Evolutionary conservation across 352 stramenopile genomes (phyloP).

Genomic region (Phytopythium chamaehyphon): DNA sequence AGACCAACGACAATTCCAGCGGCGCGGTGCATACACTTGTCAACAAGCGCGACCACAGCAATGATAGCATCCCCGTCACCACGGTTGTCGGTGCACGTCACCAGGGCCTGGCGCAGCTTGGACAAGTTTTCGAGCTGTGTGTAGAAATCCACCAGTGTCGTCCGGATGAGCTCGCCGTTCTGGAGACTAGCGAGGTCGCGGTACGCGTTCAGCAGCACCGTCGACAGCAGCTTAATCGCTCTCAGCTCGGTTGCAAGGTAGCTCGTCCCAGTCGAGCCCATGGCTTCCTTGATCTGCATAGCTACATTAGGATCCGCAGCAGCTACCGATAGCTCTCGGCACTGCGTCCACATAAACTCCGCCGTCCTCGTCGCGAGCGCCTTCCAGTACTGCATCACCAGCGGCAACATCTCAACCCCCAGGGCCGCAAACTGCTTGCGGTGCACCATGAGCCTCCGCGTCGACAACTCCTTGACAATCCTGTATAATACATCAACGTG

Average conservation of each 20-base stretch:
- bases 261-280: conserved; percentile 12
- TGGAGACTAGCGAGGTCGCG: conserved; percentile 52
- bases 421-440: conserved; percentile 78
- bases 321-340: conserved; percentile 5
- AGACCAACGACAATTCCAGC: conserved; percentile 60
- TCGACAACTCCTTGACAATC: conserved; percentile 76
- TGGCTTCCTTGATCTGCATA: background rate
- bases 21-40: conserved; percentile 68
- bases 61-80: conserved; percentile 3
- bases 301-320: conserved; percentile 9
- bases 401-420: conserved; percentile 56
- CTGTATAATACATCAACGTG: conserved; percentile 63
- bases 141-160: conserved; percentile 64
- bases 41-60: conserved; percentile 18
- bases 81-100: conserved; percentile 1
- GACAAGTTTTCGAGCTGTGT: conserved; percentile 64
- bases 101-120: conserved; percentile 31
- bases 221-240: conserved; percentile 64
- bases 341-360: conserved; percentile 24
- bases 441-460: conserved; percentile 71
- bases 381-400: conserved; percentile 64
- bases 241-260: conserved; percentile 40
- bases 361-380: conserved; percentile 21
- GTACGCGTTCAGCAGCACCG: conserved; percentile 68
- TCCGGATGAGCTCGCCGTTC: conserved; percentile 48